Base-by-base conservation (phyloP, 345 rosid genomes). In the Camelina neglecta region DNA sequence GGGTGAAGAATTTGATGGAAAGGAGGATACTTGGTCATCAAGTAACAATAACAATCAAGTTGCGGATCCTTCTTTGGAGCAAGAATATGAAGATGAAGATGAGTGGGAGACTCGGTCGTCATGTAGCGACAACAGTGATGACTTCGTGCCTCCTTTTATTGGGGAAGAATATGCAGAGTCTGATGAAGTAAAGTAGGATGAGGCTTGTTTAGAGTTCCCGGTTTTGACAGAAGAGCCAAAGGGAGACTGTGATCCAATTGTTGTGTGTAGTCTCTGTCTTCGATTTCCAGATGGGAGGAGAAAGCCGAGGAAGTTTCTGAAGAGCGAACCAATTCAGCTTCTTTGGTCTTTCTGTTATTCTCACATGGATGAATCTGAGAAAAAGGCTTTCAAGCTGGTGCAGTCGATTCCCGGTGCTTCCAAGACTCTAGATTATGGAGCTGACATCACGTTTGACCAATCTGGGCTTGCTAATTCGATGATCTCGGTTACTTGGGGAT, bases 241-340 rank as follows among this genome's bases (percentile, higher is more conserved):
- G 3, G 85, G 80, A 36, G 56, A 51, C 11, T 51, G 68, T 1
- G 93, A 94, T 67, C 83, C 83, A 74, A 86, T 78, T 67, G 71
- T 86, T 44, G 75, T 92, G 54, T 92, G 98, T 71, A 82, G 87
- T 81, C 84, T 94, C 26, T 93, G 96, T 64, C 77, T 94, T 56
- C 92, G 98, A 21, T 87, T 92, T 65, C 97, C 97, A 31, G 92
- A 89, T 79, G 98, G 97, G 44, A 90, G 82, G 53, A 92, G 93
- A 80, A 78, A 79, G 48, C 93, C 89, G 79, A 84, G 98, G 67
- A 87, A 69, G 68, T 94, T 94, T 78, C 79, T 89, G 16, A 85
- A 82, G 39, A 79, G 80, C 61, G 97, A 94, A 71, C 90, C 90
- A 0, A 63, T 90, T 63, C 95, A 86, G 88, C 84, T 92, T 70